phyloP scores from a whole-genome alignment of 345 rosid species.

The Populus pruinosa region DNA sequence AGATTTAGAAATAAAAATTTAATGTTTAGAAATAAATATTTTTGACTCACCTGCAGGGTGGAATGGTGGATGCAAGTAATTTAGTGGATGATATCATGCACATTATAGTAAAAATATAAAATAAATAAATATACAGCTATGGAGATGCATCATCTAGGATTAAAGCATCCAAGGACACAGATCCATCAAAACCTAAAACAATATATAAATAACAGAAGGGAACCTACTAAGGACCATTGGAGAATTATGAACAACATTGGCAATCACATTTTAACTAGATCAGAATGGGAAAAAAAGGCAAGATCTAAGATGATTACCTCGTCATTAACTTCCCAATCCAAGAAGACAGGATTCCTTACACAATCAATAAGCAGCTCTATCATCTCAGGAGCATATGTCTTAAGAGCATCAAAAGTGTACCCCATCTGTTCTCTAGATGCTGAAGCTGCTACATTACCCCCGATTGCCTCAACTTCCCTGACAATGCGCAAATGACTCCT shows the following conservation, averaged over 20 bases:
- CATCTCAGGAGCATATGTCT: slow-evolving; percentile 88
- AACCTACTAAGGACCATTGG: not conserved
- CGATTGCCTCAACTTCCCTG: slow-evolving; percentile 84
- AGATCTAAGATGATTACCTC: slow-evolving; percentile 40
- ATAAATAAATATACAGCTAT: no score
- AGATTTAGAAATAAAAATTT: no score
- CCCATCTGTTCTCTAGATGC: slow-evolving; percentile 83
- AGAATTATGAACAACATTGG: not conserved
- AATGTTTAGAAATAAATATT: no score
- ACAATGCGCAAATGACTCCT: slow-evolving; percentile 71
- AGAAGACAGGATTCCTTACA: slow-evolving; percentile 85
- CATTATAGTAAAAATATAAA: no score
- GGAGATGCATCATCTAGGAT: not conserved
- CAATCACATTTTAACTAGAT: not conserved
- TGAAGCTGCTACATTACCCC: slow-evolving; percentile 69
- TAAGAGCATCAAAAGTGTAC: slow-evolving; percentile 88
- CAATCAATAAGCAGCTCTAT: slow-evolving; percentile 79
- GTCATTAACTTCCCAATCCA: slow-evolving; percentile 89
- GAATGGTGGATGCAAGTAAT: no score
- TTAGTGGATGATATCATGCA: no score
- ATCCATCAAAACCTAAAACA: not conserved
- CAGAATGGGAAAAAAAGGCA: not conserved
- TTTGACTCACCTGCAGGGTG: no score
- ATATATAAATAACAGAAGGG: not conserved
- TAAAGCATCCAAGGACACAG: not conserved